These are phyloP conservation scores for Penicillium capsulatum DNA, from an alignment of 2,329 filamentous ascomycete genomes.

Conservation along the genomic window DNA sequence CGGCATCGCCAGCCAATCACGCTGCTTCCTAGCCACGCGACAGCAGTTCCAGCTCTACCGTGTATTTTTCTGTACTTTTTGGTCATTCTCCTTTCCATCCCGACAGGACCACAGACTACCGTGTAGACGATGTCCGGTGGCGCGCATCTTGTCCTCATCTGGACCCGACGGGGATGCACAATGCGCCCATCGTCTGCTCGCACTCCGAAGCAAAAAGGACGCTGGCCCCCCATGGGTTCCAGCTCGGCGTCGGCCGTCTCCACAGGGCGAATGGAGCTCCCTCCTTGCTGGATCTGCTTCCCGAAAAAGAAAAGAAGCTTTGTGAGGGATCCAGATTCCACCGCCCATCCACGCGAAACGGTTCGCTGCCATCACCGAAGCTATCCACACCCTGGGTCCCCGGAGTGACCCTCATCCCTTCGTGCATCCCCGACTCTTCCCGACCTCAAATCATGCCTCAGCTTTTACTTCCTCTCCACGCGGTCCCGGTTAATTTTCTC, in stretches of 20 bases:
- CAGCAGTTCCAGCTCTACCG: constrained; percentile 18
- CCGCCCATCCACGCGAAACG: constrained; percentile 17
- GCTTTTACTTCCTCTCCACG: constrained; percentile 20
- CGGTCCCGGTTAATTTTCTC: constrained; percentile 33
- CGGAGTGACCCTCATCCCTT: constrained; percentile 14
- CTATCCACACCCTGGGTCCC: constrained; percentile 20
- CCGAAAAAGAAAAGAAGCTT: constrained; percentile 20
- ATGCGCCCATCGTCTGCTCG: neutral
- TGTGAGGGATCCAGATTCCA: constrained; percentile 24
- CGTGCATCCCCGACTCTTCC: constrained; percentile 27
- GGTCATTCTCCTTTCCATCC: constrained; percentile 1
- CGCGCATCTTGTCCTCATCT: too few relatives aligned
- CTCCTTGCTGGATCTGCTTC: constrained; percentile 23
- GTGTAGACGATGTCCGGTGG: neutral
- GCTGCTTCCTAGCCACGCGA: constrained; percentile 4
- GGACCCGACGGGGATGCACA: neutral
- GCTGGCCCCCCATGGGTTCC: too few relatives aligned
- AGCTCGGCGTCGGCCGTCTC: constrained; percentile 15
- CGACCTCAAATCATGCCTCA: constrained; percentile 23
- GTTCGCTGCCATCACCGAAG: constrained; percentile 28
- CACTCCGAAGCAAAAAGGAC: too few relatives aligned
- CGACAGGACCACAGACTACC: neutral
- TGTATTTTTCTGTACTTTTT: too few relatives aligned
- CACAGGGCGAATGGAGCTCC: constrained; percentile 9
- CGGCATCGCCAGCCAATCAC: constrained; percentile 19